phyloP scores from a whole-genome alignment of 1,139 yeast genomes.

The Blastobotrys malaysiensis region DNA sequence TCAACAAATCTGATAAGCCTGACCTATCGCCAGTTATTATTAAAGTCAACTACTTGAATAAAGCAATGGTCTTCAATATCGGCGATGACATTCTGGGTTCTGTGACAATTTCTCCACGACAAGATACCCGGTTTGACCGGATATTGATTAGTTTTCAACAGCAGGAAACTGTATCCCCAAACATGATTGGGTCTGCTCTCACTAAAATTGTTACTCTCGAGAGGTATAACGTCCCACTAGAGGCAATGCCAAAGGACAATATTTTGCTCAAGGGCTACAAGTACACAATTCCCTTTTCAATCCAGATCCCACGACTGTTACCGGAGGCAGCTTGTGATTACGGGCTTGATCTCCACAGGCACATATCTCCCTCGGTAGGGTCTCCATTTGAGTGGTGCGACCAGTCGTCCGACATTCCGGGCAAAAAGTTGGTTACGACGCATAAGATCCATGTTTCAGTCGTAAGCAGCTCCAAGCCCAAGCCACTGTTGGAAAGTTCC shows the following conservation, averaged over 20 bases:
- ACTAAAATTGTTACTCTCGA: conserved; percentile 13
- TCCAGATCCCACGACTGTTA: conserved; percentile 14
- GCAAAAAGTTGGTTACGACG: conserved; percentile 1
- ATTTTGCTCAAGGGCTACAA: conserved; percentile 13
- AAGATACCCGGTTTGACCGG: conserved; percentile 9
- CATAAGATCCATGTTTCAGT: background rate
- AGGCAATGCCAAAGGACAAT: conserved; percentile 12
- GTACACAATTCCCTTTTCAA: conserved; percentile 15
- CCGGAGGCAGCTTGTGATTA: conserved; percentile 7
- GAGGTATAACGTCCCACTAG: conserved; percentile 12
- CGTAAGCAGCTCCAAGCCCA: background rate
- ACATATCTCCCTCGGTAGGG: conserved; percentile 4
- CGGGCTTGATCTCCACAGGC: conserved; percentile 1
- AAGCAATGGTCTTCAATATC: background rate
- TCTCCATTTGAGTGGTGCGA: conserved; percentile 7
- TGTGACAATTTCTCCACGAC: conserved; percentile 14
- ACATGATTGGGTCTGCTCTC: conserved; percentile 9
- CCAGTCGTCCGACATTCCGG: conserved; percentile 2
- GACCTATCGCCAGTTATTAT: background rate
- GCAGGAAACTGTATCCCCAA: conserved; percentile 13
- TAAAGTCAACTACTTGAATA: background rate
- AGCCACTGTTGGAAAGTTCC: background rate
- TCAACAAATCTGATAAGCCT: background rate
- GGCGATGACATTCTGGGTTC: conserved; percentile 10
- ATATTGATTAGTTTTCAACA: conserved; percentile 14